Evolutionary conservation across 768 basidiomycete genomes (phyloP), one percentile per base, ranked within the genome.

Genomic region (Fomitopsis serialis): DNA sequence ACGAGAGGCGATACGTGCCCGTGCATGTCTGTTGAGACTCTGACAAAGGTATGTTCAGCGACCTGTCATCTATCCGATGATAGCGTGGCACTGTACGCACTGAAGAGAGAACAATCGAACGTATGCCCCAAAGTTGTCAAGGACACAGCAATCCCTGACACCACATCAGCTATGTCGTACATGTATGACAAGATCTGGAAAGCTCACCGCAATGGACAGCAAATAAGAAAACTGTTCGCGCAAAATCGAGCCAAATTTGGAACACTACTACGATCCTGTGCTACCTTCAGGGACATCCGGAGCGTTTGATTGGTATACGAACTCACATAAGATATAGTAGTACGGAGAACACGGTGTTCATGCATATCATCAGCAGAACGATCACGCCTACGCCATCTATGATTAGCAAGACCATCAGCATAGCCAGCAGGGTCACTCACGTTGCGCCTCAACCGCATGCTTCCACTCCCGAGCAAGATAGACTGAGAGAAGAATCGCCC

Each of bases 271-370:
- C 60, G n/a, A 61, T 56, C 65, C 65, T 66, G 19, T 7, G 10
- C 15, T 5, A 29, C 23, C 46, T 23, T 19, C 11, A 34, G 23
- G 25, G 32, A 12, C 13, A 36, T 21, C 34, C 13, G 11, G 19
- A 17, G 21, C 23, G 3, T 11, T 22, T 45, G 22, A 45, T 5
- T 32, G 13, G 1, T 15, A n/a, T 15, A 19, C 8, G 2, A 3
- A 49, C 63, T 43, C 37, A 66, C 65, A 66, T 66, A 40, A 66
- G 59, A 51, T 66, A 66, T 44, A 62, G 45, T 32, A 63, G 48
- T 2, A 66, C n/a, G 22, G 63, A 57, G 8, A 62, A 58, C 34
- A 63, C 29, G 0, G 36, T 50, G 49, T 64, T 61, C 27, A 59
- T 58, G 19, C 45, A 49, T 17, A 66, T 65, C 19, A 61, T 43